Conservation (phyloP, 495 filamentous ascomycete species). For the Chaetomidium leptoderma region DNA sequence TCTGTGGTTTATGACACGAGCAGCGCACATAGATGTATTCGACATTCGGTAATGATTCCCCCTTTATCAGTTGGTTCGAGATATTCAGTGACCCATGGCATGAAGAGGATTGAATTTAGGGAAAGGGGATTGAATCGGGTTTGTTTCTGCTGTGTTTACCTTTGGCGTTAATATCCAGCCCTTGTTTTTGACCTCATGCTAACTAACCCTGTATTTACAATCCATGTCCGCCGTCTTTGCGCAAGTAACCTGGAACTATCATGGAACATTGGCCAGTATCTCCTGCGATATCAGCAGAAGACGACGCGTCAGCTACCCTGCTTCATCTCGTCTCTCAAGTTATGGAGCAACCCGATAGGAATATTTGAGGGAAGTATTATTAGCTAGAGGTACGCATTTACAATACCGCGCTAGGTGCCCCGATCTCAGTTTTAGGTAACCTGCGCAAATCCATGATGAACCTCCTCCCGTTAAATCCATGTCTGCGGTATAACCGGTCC, state of each 20-base stretch:
- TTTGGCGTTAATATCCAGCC: too few relatives aligned
- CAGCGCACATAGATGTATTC: slow-evolving; percentile 4
- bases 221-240: too few relatives aligned
- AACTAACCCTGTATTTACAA: too few relatives aligned
- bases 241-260: too few relatives aligned
- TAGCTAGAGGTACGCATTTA: slow-evolving; percentile 15
- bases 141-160: too few relatives aligned
- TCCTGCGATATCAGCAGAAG: too few relatives aligned
- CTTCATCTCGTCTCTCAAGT: too few relatives aligned
- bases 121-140: too few relatives aligned
- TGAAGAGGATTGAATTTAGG: neutral
- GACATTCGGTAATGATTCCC: slow-evolving; percentile 17
- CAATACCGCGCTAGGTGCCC: slow-evolving; percentile 8
- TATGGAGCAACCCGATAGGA: neutral
- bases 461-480: neutral
- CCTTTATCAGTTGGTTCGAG: neutral
- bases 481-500: neutral
- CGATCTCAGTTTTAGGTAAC: slow-evolving; percentile 8
- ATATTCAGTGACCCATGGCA: neutral
- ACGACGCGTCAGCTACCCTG: too few relatives aligned
- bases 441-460: slow-evolving; percentile 9
- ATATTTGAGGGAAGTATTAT: slow-evolving; percentile 18
- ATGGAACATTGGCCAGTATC: too few relatives aligned
- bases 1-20: neutral
- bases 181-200: too few relatives aligned